phyloP scores from a whole-genome alignment of 1,284 basidiomycete genomes.

The Mycena sp. region DNA sequence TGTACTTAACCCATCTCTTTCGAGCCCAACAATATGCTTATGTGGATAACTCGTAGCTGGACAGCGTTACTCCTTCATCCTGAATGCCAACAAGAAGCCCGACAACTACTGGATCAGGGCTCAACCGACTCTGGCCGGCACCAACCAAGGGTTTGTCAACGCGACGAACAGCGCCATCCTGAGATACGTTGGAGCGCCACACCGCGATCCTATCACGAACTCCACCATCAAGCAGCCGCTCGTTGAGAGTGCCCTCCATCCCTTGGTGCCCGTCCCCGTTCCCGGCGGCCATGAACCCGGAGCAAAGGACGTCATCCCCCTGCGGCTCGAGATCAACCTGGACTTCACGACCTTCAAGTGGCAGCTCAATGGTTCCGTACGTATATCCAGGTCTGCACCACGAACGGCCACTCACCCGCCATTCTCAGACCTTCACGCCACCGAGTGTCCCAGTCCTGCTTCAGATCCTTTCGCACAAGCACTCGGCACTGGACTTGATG shows the following conservation, averaged over 20 bases:
- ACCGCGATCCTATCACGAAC: slow-evolving; percentile 35
- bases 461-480: slow-evolving; percentile 56
- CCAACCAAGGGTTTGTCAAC: slow-evolving; percentile 33
- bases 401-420: not conserved
- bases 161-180: slow-evolving; percentile 47
- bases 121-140: not conserved
- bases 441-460: slow-evolving; percentile 46
- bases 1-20: not conserved
- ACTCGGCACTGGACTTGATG: slow-evolving; percentile 45
- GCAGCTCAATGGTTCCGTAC: not conserved
- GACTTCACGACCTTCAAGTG: slow-evolving; percentile 15
- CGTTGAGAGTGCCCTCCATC: slow-evolving; percentile 27
- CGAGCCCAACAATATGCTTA: not conserved
- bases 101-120: slow-evolving; percentile 34
- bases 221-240: slow-evolving; percentile 41
- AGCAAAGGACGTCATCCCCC: slow-evolving; percentile 37
- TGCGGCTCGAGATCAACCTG: slow-evolving; percentile 35
- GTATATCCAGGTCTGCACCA: slow-evolving; percentile 37
- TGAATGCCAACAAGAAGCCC: slow-evolving; percentile 28
- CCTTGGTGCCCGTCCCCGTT: slow-evolving; percentile 31
- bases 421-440: slow-evolving; percentile 27
- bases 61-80: slow-evolving; percentile 51
- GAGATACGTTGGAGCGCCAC: slow-evolving; percentile 45
- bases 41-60: slow-evolving; percentile 13
- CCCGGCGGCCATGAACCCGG: slow-evolving; percentile 36